Conservation (phyloP, 1,284 basidiomycete genomes). For the Rhodotorula sp. region DNA sequence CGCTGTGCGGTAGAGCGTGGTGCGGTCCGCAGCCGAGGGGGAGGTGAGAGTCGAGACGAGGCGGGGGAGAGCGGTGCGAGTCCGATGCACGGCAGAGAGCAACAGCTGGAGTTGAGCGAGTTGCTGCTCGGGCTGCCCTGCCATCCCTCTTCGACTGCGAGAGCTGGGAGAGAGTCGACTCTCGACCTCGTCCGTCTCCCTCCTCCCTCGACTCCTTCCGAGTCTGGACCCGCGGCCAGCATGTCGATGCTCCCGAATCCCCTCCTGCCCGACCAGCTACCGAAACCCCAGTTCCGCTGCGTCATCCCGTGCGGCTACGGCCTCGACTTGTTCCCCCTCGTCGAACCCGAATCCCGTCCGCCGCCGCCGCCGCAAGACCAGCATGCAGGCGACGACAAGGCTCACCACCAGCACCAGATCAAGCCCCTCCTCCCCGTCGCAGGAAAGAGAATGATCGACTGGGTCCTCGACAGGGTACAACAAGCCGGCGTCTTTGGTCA, state of each 20-base stretch:
- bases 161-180: too few species aligned
- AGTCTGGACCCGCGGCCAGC: too few species aligned
- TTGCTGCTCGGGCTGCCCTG: background rate
- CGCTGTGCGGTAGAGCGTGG: constrained; percentile 18
- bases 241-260: constrained; percentile 33
- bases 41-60: constrained; percentile 9
- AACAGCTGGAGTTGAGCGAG: constrained; percentile 1
- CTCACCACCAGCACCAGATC: constrained; percentile 46
- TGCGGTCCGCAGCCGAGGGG: constrained; percentile 10
- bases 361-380: background rate
- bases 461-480: constrained; percentile 79
- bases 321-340: constrained; percentile 38
- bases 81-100: constrained; percentile 7
- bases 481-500: constrained; percentile 77
- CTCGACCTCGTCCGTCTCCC: too few species aligned
- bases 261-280: constrained; percentile 18
- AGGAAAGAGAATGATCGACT: constrained; percentile 82
- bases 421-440: constrained; percentile 84
- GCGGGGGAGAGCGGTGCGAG: constrained; percentile 17
- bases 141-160: too few species aligned
- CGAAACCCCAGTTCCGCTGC: constrained; percentile 32
- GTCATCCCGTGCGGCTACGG: constrained; percentile 34
- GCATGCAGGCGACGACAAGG: background rate
- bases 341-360: constrained; percentile 20
- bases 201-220: too few species aligned